Evolutionary conservation across 129 eudicot species (phyloP), one percentile per base, ranked within the genome.

Genomic region (Lactuca saligna): DNA sequence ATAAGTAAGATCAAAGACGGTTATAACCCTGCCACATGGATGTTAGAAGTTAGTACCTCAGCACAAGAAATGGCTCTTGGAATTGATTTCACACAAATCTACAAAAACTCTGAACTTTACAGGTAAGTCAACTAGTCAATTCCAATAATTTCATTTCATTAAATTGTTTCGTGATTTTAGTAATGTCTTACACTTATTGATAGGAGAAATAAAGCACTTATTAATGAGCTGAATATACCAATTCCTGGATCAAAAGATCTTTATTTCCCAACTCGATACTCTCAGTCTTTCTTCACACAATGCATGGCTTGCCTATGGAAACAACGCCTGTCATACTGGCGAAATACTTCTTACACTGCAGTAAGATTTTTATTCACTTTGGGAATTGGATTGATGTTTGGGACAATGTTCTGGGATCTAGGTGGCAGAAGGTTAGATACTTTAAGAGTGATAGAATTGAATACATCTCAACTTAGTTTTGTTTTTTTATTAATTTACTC

Each of bases 21-120:
- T 5, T 83, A 86, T 11, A 86, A 86, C 66, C 92, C 92, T 5
- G 92, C 93, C 39, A 83, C 93, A 8, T 86, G 93, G 93, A 86
- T 86, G 93, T 69, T 86, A 66, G 93, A 86, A 65, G 81, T 83
- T 56, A 70, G 84, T 57, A 39, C 84, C 32, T 48, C 81, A 39
- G 75, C 73, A 32, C 84, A 86, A 46, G 51, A 46, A 46, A 10
- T 46, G 15, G 51, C 51, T 46, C 51, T 46, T 46, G 51, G 51
- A 46, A 46, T 46, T 12, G 51, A 46, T 12, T 46, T 46, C 51
- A 12, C 51, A 3, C 51, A 46, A 46, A n/a, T 46, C 51, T 46
- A 46, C 51, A 46, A 46, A 46, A 46, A 46, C 51, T 46, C 51
- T 3, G 14, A 46, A 46, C 51, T 46, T 3, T 46, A 46, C 51